phyloP scores from a whole-genome alignment of 345 rosid species.

The Raphanus sativus region DNA sequence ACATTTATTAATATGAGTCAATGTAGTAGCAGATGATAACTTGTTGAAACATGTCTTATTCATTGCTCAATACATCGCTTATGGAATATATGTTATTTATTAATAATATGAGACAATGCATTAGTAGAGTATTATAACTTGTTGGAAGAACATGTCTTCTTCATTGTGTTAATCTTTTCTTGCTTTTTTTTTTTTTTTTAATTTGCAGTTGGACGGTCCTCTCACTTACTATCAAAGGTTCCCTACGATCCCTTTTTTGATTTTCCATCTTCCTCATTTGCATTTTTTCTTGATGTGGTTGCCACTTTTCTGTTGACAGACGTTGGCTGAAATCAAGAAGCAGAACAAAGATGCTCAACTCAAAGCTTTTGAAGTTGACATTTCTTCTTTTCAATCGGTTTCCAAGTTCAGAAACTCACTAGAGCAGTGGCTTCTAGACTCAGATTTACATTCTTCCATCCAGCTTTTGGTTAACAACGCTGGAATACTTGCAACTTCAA shows the following conservation, averaged over 20 bases:
- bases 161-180: slow-evolving; percentile 25
- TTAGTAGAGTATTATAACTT: neutral
- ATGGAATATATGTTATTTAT: neutral
- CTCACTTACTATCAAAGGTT: slow-evolving; percentile 58
- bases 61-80: neutral
- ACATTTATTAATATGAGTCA: neutral
- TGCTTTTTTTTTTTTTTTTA: slow-evolving; percentile 6
- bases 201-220: slow-evolving; percentile 73
- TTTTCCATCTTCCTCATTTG: neutral
- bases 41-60: neutral
- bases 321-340: slow-evolving; percentile 47
- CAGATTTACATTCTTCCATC: slow-evolving; percentile 69
- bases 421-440: slow-evolving; percentile 72
- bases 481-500: slow-evolving; percentile 79
- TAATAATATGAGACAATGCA: slow-evolving; percentile 11
- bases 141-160: neutral
- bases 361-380: slow-evolving; percentile 67
- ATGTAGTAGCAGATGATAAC: neutral
- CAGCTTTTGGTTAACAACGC: slow-evolving; percentile 92
- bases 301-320: slow-evolving; percentile 44
- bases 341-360: slow-evolving; percentile 53
- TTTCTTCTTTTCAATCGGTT: slow-evolving; percentile 70
- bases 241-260: neutral
- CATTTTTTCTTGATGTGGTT: neutral
- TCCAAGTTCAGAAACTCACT: slow-evolving; percentile 58